Conservation (phyloP, 208 protist genomes). For the Wallacemonas rigidus region DNA sequence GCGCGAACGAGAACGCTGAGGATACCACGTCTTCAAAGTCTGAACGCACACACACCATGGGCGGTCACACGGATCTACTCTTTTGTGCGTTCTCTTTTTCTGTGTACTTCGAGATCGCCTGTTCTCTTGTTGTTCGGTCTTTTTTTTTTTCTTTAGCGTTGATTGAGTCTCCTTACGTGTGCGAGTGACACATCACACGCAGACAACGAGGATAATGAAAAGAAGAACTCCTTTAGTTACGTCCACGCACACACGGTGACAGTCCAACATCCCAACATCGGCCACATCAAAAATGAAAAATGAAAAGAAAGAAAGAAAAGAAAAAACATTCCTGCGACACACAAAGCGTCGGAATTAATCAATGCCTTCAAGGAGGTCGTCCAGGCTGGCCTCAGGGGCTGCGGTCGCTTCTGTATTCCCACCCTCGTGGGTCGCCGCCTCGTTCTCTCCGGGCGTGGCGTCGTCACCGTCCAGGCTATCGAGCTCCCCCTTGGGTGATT, state of each 20-base stretch:
- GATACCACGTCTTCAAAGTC: too few relatives aligned
- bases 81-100: too few relatives aligned
- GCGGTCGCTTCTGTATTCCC: background rate
- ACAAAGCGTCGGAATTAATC: background rate
- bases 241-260: background rate
- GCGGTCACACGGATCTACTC: too few relatives aligned
- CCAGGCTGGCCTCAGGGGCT: constrained; percentile 1
- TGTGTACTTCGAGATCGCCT: background rate
- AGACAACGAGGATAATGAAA: background rate
- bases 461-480: background rate
- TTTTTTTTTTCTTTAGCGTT: too few relatives aligned
- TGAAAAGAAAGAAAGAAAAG: background rate
- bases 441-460: background rate
- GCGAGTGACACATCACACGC: too few relatives aligned
- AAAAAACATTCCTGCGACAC: background rate
- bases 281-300: background rate
- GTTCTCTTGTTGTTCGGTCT: constrained; percentile 16
- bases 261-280: too few relatives aligned
- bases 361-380: constrained; percentile 12
- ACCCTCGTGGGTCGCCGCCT: background rate
- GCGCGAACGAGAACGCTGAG: too few relatives aligned
- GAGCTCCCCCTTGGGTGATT: background rate
- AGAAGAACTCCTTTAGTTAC: background rate
- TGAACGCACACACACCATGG: too few relatives aligned
- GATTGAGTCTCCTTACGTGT: too few relatives aligned